A percentile compares a stretch with the other conserved stretches of the same genome.
Evolutionary conservation across 345 rosid species (phyloP).

Genomic region (Pelargonium nanum): DNA sequence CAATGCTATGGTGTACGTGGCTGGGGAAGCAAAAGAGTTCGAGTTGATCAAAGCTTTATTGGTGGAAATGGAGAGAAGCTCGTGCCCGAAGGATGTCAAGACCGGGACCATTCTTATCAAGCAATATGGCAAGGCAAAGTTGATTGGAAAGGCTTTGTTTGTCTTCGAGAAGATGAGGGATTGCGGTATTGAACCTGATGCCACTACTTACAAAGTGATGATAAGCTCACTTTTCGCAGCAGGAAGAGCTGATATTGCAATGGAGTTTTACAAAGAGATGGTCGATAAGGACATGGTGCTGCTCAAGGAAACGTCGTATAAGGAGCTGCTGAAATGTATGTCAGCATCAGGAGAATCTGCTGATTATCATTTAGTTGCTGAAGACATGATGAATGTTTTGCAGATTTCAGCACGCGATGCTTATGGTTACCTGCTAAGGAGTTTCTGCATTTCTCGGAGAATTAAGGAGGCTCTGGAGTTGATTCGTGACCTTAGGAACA

Average conservation of each 20-base stretch:
- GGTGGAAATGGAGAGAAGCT: conserved; percentile 54
- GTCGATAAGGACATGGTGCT: conserved; percentile 36
- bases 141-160: conserved; percentile 47
- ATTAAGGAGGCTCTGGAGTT: conserved; percentile 64
- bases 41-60: conserved; percentile 35
- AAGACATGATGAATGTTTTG: conserved; percentile 47
- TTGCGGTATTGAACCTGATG: conserved; percentile 46
- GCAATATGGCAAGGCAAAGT: conserved; percentile 49
- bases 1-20: conserved; percentile 48
- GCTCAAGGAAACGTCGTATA: conserved; percentile 41
- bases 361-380: conserved; percentile 40
- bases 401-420: conserved; percentile 44
- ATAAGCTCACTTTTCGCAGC: conserved; percentile 43
- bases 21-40: conserved; percentile 52
- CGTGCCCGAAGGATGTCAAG: conserved; percentile 41
- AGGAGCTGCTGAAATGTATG: conserved; percentile 37
- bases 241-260: conserved; percentile 48
- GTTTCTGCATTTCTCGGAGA: conserved; percentile 59
- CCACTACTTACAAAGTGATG: conserved; percentile 31
- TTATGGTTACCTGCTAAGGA: conserved; percentile 42
- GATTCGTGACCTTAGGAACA: conserved; percentile 48
- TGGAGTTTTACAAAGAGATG: conserved; percentile 71
- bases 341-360: conserved; percentile 38
- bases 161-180: conserved; percentile 57
- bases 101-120: conserved; percentile 67